Percentiles rank a stretch among this genome's conserved stretches.
phyloP scores from a whole-genome alignment of 345 rosid species.

The rapeseed (Brassica napus) region DNA sequence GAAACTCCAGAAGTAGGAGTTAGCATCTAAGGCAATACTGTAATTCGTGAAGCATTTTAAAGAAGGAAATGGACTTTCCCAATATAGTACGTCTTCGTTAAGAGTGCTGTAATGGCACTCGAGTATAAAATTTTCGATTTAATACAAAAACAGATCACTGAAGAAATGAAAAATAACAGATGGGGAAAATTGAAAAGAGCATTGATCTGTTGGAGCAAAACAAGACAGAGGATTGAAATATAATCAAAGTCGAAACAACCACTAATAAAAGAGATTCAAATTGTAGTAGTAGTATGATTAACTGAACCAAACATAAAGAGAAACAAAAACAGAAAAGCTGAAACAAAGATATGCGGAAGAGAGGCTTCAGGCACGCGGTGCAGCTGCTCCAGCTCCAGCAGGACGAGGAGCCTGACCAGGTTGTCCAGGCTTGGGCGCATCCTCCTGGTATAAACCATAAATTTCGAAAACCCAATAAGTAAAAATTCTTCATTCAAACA shows the following conservation, averaged over 20 bases:
- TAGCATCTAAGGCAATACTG: no score
- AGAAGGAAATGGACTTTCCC: no score
- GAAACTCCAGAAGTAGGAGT: no score
- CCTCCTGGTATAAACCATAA: slow-evolving; percentile 6
- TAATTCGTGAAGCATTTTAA: no score
- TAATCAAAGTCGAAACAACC: neutral
- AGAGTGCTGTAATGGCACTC: no score
- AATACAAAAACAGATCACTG: neutral
- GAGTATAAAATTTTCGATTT: no score
- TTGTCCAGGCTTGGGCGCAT: slow-evolving; percentile 41
- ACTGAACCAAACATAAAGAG: neutral
- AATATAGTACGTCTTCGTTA: no score
- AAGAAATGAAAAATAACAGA: neutral
- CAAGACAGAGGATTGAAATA: neutral
- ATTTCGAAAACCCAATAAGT: neutral
- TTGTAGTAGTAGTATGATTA: neutral
- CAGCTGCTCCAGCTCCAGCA: slow-evolving; percentile 30
- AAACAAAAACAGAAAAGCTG: neutral
- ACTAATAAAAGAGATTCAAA: slow-evolving; percentile 1
- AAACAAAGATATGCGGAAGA: neutral
- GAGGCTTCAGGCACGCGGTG: slow-evolving; percentile 32
- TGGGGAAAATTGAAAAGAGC: neutral
- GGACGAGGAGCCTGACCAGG: slow-evolving; percentile 44
- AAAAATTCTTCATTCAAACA: neutral
- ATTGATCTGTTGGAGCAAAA: neutral